Conservation (phyloP, 441 rosid species). For the Sinapis alba region DNA sequence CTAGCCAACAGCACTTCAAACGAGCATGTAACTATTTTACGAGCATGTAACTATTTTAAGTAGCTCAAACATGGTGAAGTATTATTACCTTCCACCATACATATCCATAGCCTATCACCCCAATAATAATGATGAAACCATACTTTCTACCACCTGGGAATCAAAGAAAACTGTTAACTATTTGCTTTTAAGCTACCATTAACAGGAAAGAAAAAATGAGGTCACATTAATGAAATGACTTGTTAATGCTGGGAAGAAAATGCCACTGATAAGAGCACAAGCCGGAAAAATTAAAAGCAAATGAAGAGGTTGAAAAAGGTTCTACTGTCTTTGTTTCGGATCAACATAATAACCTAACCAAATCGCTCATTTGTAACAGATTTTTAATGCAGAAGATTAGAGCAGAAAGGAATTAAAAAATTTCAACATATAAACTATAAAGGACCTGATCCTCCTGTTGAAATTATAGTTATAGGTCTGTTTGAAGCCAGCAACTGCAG, state of each 20-base stretch:
- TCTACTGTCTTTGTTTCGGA: too few species aligned
- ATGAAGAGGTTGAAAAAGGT: too few species aligned
- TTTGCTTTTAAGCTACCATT: neutral
- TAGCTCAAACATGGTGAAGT: constrained; percentile 1
- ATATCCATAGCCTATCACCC: constrained; percentile 84
- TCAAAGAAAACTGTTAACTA: neutral
- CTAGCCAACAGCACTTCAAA: neutral
- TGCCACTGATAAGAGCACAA: neutral
- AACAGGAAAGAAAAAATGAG: constrained; percentile 1
- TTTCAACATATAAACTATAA: constrained; percentile 1
- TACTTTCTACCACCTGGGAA: constrained; percentile 63
- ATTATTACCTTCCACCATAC: constrained; percentile 91
- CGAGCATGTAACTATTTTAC: neutral
- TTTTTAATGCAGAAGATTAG: neutral
- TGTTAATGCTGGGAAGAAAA: neutral
- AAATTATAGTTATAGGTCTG: constrained; percentile 71
- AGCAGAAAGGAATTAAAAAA: neutral
- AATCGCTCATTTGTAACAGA: too few species aligned
- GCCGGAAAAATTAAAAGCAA: neutral
- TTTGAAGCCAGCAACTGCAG: constrained; percentile 57
- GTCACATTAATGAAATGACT: neutral
- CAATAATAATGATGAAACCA: constrained; percentile 62
- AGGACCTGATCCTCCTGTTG: constrained; percentile 72
- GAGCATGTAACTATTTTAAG: neutral
- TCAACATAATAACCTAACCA: too few species aligned